Evolutionary conservation across 257 asterid genomes (phyloP).

Genomic region (Solanum dulcamara): DNA sequence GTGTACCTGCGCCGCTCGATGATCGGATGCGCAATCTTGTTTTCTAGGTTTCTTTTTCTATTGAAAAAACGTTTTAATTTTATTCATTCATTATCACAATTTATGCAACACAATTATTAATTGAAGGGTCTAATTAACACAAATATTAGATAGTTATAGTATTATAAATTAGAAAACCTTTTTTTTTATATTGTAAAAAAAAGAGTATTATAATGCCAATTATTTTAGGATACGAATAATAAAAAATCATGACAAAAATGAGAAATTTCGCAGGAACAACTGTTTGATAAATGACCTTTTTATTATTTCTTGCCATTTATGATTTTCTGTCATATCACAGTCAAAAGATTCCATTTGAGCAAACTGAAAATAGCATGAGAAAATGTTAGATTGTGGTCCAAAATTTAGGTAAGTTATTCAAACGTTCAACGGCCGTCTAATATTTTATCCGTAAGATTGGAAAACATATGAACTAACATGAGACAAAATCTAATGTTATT

Average conservation of each 20-base stretch:
- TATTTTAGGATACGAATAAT: not conserved
- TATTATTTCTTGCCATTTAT: not conserved
- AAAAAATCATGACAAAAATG: not conserved
- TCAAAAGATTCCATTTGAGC: not conserved
- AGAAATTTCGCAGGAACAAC: not conserved
- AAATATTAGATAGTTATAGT: not conserved
- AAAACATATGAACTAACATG: not conserved
- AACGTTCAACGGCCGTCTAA: not conserved
- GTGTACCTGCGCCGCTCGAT: not conserved
- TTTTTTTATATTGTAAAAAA: too few relatives aligned
- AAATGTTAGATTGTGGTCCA: not conserved
- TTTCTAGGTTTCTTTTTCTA: not conserved
- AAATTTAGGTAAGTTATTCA: not conserved
- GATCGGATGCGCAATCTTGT: not conserved
- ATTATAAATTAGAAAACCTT: too few relatives aligned
- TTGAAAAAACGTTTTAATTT: not conserved
- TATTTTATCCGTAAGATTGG: not conserved
- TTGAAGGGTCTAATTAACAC: not conserved
- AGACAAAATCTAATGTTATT: not conserved
- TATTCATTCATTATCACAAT: not conserved
- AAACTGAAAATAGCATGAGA: not conserved
- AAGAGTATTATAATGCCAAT: not conserved
- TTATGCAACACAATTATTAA: not conserved
- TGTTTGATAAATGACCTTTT: not conserved
- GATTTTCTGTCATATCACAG: not conserved